Conservation (phyloP, 1,139 yeast species). For the Pichia sp. region DNA sequence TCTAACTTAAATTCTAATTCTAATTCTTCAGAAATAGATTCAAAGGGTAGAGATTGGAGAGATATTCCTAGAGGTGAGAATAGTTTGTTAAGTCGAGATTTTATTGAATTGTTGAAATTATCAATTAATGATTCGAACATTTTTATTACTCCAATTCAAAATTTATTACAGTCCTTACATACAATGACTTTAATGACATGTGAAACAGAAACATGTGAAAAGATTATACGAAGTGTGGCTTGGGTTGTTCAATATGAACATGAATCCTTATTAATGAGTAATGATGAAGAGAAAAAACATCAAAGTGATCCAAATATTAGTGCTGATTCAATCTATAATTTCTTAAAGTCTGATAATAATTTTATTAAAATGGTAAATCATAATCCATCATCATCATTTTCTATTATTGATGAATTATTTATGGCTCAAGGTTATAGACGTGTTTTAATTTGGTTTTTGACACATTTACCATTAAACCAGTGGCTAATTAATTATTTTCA, state of each 20-base stretch:
- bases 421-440: constrained; percentile 60
- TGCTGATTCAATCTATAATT: constrained; percentile 46
- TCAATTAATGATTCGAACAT: constrained; percentile 26
- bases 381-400: constrained; percentile 44
- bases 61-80: constrained; percentile 60
- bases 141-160: constrained; percentile 23
- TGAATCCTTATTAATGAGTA: constrained; percentile 23
- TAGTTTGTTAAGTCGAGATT: constrained; percentile 27
- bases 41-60: constrained; percentile 61
- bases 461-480: constrained; percentile 51
- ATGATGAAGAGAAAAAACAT: constrained; percentile 17
- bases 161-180: constrained; percentile 33
- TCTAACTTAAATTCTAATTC: constrained; percentile 33
- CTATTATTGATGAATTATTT: constrained; percentile 59
- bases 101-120: constrained; percentile 17
- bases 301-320: constrained; percentile 31
- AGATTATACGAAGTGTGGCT: constrained; percentile 44
- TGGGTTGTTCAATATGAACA: constrained; percentile 42
- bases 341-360: constrained; percentile 37
- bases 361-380: constrained; percentile 37
- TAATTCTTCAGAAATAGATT: constrained; percentile 55
- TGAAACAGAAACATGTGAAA: constrained; percentile 35
- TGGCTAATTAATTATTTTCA: constrained; percentile 55
- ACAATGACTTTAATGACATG: constrained; percentile 31
- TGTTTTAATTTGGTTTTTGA: constrained; percentile 58